A percentile compares a stretch with the other conserved stretches of the same genome.
Evolutionary conservation across 1,284 basidiomycete species (phyloP).

Genomic region (Apiotrichum gracile): DNA sequence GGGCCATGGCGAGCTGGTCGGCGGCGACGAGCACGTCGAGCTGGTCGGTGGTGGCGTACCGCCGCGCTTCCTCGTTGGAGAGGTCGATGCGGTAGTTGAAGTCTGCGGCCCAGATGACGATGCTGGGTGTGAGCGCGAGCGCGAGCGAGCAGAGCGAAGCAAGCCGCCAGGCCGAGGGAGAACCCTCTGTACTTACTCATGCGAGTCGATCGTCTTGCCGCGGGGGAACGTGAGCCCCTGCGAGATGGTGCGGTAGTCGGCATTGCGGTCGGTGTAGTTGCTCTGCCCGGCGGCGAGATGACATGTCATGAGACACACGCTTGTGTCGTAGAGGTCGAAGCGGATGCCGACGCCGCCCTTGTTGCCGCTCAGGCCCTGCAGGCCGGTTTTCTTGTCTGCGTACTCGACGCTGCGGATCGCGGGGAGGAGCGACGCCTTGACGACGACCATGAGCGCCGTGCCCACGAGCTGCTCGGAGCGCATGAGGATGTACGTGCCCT

Average conservation of each 20-base stretch:
- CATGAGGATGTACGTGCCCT: constrained; percentile 74
- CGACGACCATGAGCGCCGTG: constrained; percentile 80
- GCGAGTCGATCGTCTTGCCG: constrained; percentile 80
- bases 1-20: constrained; percentile 74
- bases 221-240: constrained; percentile 77
- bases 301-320: constrained; percentile 84
- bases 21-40: constrained; percentile 67
- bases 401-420: constrained; percentile 87
- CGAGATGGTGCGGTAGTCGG: constrained; percentile 83
- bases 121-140: constrained; percentile 13
- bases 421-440: constrained; percentile 67
- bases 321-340: constrained; percentile 81
- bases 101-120: constrained; percentile 86
- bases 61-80: constrained; percentile 71
- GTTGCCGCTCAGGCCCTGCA: constrained; percentile 95
- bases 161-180: too few species aligned
- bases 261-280: constrained; percentile 84
- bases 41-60: constrained; percentile 58
- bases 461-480: constrained; percentile 93
- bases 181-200: constrained; percentile 62
- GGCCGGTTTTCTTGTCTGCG: constrained; percentile 89
- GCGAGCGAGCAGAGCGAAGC: too few species aligned
- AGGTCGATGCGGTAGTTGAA: constrained; percentile 91
- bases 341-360: constrained; percentile 93
- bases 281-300: constrained; percentile 91